Conservation (phyloP, 2,329 filamentous ascomycete genomes). For the Alternaria sp. region DNA sequence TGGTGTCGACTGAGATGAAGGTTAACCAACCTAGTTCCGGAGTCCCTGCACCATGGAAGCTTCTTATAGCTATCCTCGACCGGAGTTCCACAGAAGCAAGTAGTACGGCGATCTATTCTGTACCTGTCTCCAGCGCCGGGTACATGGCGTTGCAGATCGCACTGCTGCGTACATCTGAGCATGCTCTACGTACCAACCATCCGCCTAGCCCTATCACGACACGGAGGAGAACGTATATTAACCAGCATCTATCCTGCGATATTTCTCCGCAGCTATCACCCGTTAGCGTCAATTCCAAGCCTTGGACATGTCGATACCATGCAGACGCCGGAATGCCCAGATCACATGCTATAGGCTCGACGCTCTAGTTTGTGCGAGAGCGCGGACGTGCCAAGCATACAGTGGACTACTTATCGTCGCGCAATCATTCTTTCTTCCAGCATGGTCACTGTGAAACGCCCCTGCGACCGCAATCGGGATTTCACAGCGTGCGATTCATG, state of each 20-base stretch:
- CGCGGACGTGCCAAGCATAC: not conserved
- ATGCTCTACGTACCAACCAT: not conserved
- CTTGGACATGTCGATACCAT: not conserved
- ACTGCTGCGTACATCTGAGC: not conserved
- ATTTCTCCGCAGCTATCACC: not conserved
- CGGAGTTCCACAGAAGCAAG: not conserved
- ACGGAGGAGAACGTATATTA: conserved; percentile 40
- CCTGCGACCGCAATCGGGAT: not conserved
- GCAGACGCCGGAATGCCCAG: not conserved
- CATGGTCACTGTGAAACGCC: not conserved
- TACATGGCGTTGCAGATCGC: not conserved
- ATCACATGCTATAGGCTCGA: not conserved
- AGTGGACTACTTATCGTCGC: not conserved
- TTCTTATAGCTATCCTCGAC: conserved; percentile 2
- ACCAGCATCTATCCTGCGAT: conserved; percentile 52
- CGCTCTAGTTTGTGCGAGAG: not conserved
- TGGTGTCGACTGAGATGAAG: conserved; percentile 1
- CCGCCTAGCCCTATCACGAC: conserved; percentile 4
- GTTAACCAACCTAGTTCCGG: not conserved
- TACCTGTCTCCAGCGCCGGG: conserved; percentile 1
- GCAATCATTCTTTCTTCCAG: not conserved
- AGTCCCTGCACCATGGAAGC: not conserved
- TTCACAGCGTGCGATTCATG: not conserved
- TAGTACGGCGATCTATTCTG: conserved; percentile 7
- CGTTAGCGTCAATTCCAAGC: not conserved